Conservation (phyloP, 192 early-diverging fungal species). For the Phlyctochytrium bullatum region DNA sequence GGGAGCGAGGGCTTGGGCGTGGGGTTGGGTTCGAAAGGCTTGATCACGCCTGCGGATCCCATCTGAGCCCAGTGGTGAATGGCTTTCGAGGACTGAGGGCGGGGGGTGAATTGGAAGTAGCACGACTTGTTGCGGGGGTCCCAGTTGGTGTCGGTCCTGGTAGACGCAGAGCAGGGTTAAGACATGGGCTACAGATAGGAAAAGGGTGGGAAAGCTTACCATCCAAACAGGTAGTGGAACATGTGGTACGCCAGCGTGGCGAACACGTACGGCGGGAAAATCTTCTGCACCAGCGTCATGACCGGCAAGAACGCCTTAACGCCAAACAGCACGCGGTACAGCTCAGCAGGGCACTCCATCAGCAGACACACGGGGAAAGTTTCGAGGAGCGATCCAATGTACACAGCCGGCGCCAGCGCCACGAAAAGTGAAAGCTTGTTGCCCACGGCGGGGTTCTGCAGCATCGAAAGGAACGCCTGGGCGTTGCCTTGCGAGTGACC, state of each 20-base stretch:
- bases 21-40: conserved; percentile 8
- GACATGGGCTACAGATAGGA: neutral
- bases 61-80: conserved; percentile 38
- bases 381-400: conserved; percentile 30
- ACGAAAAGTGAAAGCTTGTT: conserved; percentile 27
- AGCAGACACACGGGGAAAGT: conserved; percentile 28
- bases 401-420: conserved; percentile 38
- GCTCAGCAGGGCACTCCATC: conserved; percentile 4
- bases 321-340: conserved; percentile 23
- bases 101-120: conserved; percentile 58
- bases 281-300: conserved; percentile 33
- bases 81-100: conserved; percentile 29
- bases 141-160: conserved; percentile 41
- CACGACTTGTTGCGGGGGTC: conserved; percentile 32
- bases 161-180: neutral
- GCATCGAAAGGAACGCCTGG: conserved; percentile 33
- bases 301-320: conserved; percentile 41
- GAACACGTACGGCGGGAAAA: conserved; percentile 32
- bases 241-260: conserved; percentile 41
- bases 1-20: neutral
- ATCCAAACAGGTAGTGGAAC: conserved; percentile 51
- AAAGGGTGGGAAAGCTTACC: conserved; percentile 28
- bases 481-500: conserved; percentile 44
- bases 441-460: conserved; percentile 18
- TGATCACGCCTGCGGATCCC: conserved; percentile 11